Percentiles rank a stretch among this genome's conserved stretches.
phyloP scores from a whole-genome alignment of 2,329 filamentous ascomycete genomes.

The Rhytidhysteron rufulum region DNA sequence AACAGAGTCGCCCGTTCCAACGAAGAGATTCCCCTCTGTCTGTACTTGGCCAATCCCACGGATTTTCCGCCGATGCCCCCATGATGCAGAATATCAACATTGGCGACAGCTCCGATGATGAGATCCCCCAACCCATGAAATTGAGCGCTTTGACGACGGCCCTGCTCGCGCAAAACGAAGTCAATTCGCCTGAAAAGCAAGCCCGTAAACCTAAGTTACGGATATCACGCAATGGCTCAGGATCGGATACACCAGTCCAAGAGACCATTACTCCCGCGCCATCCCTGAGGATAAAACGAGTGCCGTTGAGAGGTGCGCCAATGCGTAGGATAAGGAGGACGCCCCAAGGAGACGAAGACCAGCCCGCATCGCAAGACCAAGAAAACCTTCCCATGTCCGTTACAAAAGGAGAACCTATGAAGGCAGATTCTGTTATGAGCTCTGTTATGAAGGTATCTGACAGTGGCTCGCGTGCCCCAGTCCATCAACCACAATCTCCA shows the following conservation, averaged over 20 bases:
- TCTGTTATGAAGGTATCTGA: constrained; percentile 34
- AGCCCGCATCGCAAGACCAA: constrained; percentile 61
- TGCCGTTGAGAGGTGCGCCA: constrained; percentile 36
- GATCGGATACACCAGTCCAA: constrained; percentile 35
- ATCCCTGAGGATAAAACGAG: constrained; percentile 36
- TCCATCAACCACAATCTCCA: constrained; percentile 22
- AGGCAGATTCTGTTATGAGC: constrained; percentile 30
- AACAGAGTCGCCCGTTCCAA: constrained; percentile 15
- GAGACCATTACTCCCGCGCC: constrained; percentile 39
- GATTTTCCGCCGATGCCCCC: constrained; percentile 43
- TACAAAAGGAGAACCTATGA: constrained; percentile 21
- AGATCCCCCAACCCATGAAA: constrained; percentile 82
- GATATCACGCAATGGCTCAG: constrained; percentile 32
- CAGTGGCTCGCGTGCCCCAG: constrained; percentile 16
- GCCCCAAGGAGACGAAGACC: constrained; percentile 36
- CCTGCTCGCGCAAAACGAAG: constrained; percentile 56
- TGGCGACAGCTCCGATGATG: constrained; percentile 90
- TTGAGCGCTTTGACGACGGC: constrained; percentile 90
- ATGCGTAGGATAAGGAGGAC: constrained; percentile 37
- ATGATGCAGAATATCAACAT: constrained; percentile 50
- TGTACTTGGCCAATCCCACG: constrained; percentile 41
- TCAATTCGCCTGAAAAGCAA: constrained; percentile 34
- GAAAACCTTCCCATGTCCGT: constrained; percentile 65
- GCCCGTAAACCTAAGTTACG: constrained; percentile 32
- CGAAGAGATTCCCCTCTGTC: constrained; percentile 47